phyloP scores from a whole-genome alignment of 2,329 filamentous ascomycete species.

The Xylaria arbuscula region DNA sequence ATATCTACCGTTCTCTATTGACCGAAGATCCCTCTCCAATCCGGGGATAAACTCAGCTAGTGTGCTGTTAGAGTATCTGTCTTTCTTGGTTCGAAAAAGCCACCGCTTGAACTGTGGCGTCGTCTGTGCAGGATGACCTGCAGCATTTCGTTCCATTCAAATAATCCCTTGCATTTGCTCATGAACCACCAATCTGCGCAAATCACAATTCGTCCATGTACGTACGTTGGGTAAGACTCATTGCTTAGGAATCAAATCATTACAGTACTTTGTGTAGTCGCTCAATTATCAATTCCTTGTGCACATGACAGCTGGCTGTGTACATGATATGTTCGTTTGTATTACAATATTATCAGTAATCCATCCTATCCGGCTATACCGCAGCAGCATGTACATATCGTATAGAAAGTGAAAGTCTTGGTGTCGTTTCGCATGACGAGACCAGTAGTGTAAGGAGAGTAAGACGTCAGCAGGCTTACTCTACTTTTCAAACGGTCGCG shows the following conservation, averaged over 20 bases:
- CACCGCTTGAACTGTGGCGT: slow-evolving; percentile 13
- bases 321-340: background rate
- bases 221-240: slow-evolving; percentile 5
- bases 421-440: too few relatives aligned
- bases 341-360: slow-evolving; percentile 1
- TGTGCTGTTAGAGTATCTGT: too few relatives aligned
- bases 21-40: background rate
- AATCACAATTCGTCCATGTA: background rate
- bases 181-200: background rate
- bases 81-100: background rate
- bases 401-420: slow-evolving; percentile 7
- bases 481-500: background rate
- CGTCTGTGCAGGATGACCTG: slow-evolving; percentile 20
- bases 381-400: slow-evolving; percentile 20
- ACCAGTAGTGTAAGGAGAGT: slow-evolving; percentile 14
- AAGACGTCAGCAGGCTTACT: slow-evolving; percentile 8
- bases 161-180: slow-evolving; percentile 29
- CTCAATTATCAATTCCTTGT: too few relatives aligned
- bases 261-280: too few relatives aligned
- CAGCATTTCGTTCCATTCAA: slow-evolving; percentile 16
- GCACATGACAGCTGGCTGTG: background rate
- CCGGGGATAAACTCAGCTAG: background rate
- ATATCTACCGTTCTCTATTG: background rate
- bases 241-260: slow-evolving; percentile 7
- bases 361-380: background rate